Evolutionary conservation across 805 yeast species (phyloP), one percentile per base, ranked within the genome.

Genomic region (Metschnikowia kunwiensis): DNA sequence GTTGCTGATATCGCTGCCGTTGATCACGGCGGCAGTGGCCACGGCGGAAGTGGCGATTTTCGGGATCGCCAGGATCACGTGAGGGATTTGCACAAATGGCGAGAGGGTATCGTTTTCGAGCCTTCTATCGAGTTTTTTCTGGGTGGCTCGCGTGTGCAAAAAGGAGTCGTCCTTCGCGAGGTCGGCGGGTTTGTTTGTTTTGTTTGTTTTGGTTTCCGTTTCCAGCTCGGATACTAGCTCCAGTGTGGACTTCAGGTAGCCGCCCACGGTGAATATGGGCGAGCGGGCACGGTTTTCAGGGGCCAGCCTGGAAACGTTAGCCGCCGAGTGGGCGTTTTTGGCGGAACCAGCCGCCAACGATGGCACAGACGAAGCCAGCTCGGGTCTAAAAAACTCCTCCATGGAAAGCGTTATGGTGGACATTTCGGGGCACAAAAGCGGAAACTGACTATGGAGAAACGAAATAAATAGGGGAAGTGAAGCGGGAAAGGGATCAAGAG

Each of bases 361-460:
- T n/a, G 30, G 15, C 14, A 24, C 26, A 8, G 27, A 15, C 11
- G 32, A n/a, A 9, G 36, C 26, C 23, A 31, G 35, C 20, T 46
- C 45, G 24, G 49, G 33, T 11, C 38, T 19, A 27, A 42, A 42
- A 40, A 32, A 37, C 34, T 38, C 38, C 20, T 42, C 47, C 29
- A 45, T 43, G n/a, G 50, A 27, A 27, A 47, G 33, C 15, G 51
- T 45, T 29, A 47, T 30, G 6, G 51, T 46, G 30, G 49, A 36
- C 51, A 47, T 47, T 23, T 24, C 10, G 11, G 23, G 24, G n/a
- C n/a, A n/a, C n/a, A n/a, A n/a, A n/a, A n/a, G n/a, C n/a, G n/a
- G n/a, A n/a, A n/a, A n/a, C n/a, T n/a, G n/a, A n/a, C n/a, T n/a
- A n/a, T n/a, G n/a, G n/a, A n/a, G n/a, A n/a, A n/a, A n/a, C n/a